phyloP scores from a whole-genome alignment of 2,329 filamentous ascomycete genomes.

The Chaetomiaceae sp. region DNA sequence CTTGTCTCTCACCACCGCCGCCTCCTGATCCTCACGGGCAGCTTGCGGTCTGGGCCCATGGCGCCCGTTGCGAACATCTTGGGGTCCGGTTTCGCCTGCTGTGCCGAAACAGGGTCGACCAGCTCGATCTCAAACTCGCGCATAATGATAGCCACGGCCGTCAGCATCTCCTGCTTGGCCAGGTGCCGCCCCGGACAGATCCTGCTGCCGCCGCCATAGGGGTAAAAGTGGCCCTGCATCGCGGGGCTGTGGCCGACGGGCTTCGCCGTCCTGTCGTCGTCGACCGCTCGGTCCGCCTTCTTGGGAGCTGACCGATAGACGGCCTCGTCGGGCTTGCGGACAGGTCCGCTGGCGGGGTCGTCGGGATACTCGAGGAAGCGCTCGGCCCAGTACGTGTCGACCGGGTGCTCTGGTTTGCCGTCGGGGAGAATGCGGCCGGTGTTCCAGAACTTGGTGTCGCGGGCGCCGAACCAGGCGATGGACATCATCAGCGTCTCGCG shows the following conservation, averaged over 20 bases:
- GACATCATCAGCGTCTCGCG: constrained; percentile 26
- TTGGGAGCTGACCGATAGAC: constrained; percentile 13
- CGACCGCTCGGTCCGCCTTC: not conserved
- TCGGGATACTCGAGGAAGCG: constrained; percentile 32
- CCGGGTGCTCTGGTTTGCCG: constrained; percentile 22
- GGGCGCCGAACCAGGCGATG: constrained; percentile 26
- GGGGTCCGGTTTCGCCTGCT: constrained; percentile 7
- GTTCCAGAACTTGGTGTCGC: constrained; percentile 30
- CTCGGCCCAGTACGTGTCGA: constrained; percentile 33
- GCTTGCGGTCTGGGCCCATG: constrained; percentile 12
- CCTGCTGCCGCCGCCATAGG: constrained; percentile 19
- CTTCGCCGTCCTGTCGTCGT: constrained; percentile 18
- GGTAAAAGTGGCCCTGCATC: constrained; percentile 18
- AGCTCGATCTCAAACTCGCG: constrained; percentile 19
- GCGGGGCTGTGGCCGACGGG: constrained; percentile 10
- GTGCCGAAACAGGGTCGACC: constrained; percentile 5
- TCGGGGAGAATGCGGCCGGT: constrained; percentile 19
- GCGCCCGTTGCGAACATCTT: constrained; percentile 13
- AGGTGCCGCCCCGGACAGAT: constrained; percentile 22
- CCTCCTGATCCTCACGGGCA: constrained; percentile 13
- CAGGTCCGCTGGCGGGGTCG: constrained; percentile 27
- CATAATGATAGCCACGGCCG: constrained; percentile 16
- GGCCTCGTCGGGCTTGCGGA: constrained; percentile 13
- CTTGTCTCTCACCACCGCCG: not conserved
- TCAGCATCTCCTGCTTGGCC: constrained; percentile 20